Conservation (phyloP, 805 yeast genomes). For the Barnettozyma botsteinii region DNA sequence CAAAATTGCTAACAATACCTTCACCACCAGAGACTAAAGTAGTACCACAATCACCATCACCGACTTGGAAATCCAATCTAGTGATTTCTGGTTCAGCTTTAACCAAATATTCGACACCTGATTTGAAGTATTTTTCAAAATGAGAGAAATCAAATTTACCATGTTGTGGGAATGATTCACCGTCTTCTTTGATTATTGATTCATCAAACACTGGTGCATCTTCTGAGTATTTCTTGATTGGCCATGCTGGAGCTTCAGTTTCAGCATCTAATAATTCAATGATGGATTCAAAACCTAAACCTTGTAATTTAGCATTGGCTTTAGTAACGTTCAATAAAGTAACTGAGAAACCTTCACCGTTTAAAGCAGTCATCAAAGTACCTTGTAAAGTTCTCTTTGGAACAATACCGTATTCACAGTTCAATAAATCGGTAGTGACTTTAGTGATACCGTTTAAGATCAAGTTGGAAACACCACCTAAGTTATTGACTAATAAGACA, state of each 20-base stretch:
- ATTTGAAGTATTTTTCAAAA: slow-evolving; percentile 33
- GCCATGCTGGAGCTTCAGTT: slow-evolving; percentile 84
- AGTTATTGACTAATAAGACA: slow-evolving; percentile 69
- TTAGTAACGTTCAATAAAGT: slow-evolving; percentile 69
- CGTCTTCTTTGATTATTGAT: slow-evolving; percentile 25
- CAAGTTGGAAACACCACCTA: slow-evolving; percentile 84
- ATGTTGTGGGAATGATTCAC: slow-evolving; percentile 29
- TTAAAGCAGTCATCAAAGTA: slow-evolving; percentile 81
- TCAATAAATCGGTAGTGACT: slow-evolving; percentile 47
- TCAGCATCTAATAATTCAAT: slow-evolving; percentile 60
- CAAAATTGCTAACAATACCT: slow-evolving; percentile 54
- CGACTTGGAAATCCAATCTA: slow-evolving; percentile 79
- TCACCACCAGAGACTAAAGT: slow-evolving; percentile 80
- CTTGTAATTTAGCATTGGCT: slow-evolving; percentile 33
- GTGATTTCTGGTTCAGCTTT: slow-evolving; percentile 81
- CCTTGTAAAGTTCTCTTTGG: slow-evolving; percentile 73
- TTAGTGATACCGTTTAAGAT: slow-evolving; percentile 71
- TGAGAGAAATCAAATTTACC: slow-evolving; percentile 31
- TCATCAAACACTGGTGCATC: slow-evolving; percentile 29
- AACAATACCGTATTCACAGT: slow-evolving; percentile 42
- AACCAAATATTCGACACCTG: slow-evolving; percentile 48
- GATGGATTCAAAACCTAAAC: slow-evolving; percentile 28
- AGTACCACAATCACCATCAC: slow-evolving; percentile 97
- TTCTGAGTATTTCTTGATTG: slow-evolving; percentile 24
- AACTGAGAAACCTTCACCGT: slow-evolving; percentile 87